Percentiles rank a stretch among this genome's conserved stretches.
These are phyloP conservation scores for Trypanosoma cruzi DNA, from an alignment of 208 protist species.

Conservation along the genomic window DNA sequence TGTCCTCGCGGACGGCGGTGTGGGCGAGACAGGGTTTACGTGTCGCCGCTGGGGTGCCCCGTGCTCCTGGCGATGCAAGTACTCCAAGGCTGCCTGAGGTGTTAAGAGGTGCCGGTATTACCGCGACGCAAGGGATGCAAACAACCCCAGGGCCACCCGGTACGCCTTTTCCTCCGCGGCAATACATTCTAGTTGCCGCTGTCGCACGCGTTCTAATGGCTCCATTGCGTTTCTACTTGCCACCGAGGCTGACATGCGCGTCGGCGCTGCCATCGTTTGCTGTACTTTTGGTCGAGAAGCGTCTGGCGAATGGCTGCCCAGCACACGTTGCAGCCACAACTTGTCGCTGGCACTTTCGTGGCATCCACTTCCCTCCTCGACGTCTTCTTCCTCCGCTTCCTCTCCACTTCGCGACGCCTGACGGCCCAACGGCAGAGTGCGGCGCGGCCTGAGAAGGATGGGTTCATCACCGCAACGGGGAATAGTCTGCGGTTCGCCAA, in stretches of 20 bases:
- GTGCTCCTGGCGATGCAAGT: conserved; percentile 3
- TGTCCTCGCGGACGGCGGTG: not conserved
- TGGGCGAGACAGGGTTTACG: not conserved
- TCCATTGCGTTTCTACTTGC: not conserved
- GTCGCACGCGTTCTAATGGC: not conserved
- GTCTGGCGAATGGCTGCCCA: not conserved
- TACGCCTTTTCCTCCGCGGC: conserved; percentile 8
- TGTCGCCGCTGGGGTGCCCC: not conserved
- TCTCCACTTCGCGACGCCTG: not conserved
- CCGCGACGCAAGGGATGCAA: conserved; percentile 11
- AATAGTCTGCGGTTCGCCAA: not conserved
- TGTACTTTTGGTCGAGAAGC: not conserved
- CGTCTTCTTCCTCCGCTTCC: not conserved
- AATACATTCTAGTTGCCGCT: conserved; percentile 1
- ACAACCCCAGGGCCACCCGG: conserved; percentile 5
- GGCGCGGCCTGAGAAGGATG: not conserved
- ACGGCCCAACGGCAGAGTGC: too few species aligned
- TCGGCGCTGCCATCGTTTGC: not conserved
- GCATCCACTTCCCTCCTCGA: not conserved
- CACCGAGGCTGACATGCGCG: not conserved
- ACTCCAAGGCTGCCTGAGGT: conserved; percentile 10
- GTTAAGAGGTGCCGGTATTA: conserved; percentile 22
- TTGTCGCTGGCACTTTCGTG: not conserved
- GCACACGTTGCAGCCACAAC: not conserved
- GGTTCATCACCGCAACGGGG: not conserved